phyloP scores from a whole-genome alignment of 2,329 filamentous ascomycete species.

The Blumeriella jaapii region DNA sequence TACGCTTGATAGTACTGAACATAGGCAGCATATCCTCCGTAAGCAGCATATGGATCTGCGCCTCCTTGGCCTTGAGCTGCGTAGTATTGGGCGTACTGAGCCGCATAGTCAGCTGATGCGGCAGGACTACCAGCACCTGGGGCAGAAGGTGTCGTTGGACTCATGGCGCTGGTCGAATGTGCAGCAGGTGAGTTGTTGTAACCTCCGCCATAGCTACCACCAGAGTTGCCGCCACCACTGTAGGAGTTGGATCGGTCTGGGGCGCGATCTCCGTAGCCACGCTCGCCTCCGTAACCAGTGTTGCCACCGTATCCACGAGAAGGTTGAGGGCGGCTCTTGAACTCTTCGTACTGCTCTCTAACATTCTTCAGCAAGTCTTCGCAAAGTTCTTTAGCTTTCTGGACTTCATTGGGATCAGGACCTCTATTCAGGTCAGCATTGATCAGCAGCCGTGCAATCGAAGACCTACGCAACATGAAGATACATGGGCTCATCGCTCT shows the following conservation, averaged over 20 bases:
- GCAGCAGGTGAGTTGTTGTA: constrained; percentile 27
- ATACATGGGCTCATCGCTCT: constrained; percentile 95
- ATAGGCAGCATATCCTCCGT: constrained; percentile 75
- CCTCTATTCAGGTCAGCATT: constrained; percentile 42
- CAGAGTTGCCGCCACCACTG: constrained; percentile 26
- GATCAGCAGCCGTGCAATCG: not conserved
- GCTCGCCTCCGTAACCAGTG: constrained; percentile 33
- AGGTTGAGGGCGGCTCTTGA: constrained; percentile 67
- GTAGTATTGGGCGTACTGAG: constrained; percentile 79
- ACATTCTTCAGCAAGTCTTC: constrained; percentile 81
- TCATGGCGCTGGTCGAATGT: constrained; percentile 27
- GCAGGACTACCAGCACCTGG: constrained; percentile 35
- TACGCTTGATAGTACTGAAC: constrained; percentile 67
- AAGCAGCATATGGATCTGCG: constrained; percentile 77
- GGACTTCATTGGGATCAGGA: constrained; percentile 76
- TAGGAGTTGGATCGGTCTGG: constrained; percentile 34
- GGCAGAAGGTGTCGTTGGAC: constrained; percentile 31
- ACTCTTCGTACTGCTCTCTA: constrained; percentile 78
- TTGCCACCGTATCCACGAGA: constrained; percentile 44
- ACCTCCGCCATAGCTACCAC: constrained; percentile 32
- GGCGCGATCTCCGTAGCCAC: constrained; percentile 41
- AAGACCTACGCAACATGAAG: constrained; percentile 77
- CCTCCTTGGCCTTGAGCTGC: constrained; percentile 31
- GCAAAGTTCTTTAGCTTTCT: constrained; percentile 78
- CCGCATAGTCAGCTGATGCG: constrained; percentile 52